phyloP scores from a whole-genome alignment of 805 yeast genomes.

The Scheffersomyces coipomensis region DNA sequence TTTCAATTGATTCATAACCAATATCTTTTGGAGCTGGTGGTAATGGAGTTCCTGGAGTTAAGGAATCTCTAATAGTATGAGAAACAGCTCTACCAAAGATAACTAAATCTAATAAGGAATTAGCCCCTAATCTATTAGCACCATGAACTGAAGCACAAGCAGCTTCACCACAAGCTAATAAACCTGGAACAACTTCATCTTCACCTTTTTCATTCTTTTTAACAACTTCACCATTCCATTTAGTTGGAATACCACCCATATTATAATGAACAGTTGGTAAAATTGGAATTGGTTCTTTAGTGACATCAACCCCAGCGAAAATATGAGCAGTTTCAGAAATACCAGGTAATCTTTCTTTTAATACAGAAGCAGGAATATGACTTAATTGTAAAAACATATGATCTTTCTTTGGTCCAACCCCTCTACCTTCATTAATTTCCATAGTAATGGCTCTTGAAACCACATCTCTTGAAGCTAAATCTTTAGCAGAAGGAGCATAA shows the following conservation, averaged over 20 bases:
- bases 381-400: slow-evolving; percentile 93
- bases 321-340: slow-evolving; percentile 97
- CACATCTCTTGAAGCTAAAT: slow-evolving; percentile 96
- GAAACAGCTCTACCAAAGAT: slow-evolving; percentile 99
- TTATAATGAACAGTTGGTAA: slow-evolving; percentile 98
- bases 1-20: slow-evolving; percentile 86
- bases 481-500: slow-evolving; percentile 98
- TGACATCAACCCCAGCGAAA: slow-evolving; percentile 98
- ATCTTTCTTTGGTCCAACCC: slow-evolving; percentile 95
- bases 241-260: slow-evolving; percentile 99
- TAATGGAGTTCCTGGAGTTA: slow-evolving; percentile 87
- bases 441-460: slow-evolving; percentile 97
- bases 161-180: slow-evolving; percentile 97
- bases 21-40: slow-evolving; percentile 79
- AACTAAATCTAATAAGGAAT: slow-evolving; percentile 92
- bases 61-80: slow-evolving; percentile 80
- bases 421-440: slow-evolving; percentile 99
- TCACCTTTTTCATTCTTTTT: slow-evolving; percentile 82
- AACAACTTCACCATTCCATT: slow-evolving; percentile 93
- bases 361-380: slow-evolving; percentile 88
- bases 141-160: slow-evolving; percentile 99
- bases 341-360: slow-evolving; percentile 97
- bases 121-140: slow-evolving; percentile 98
- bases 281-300: slow-evolving; percentile 98
- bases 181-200: slow-evolving; percentile 88